These are phyloP conservation scores for Rhizoclosmatium sp. DNA, from an alignment of 192 early-diverging fungal genomes.

Conservation along the genomic window DNA sequence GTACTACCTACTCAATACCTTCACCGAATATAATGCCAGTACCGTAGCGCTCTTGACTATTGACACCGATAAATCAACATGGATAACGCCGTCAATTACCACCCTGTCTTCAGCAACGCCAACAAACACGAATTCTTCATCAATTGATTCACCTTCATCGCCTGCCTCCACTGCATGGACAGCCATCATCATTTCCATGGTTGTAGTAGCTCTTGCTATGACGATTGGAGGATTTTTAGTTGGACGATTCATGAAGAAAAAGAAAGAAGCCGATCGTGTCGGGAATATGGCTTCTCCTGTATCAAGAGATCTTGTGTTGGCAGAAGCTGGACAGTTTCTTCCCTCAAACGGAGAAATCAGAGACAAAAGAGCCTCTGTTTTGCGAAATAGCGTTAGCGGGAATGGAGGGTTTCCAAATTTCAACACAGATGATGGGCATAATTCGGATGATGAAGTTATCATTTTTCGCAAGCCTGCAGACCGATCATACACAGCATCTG, in stretches of 20 bases:
- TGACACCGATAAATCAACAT: constrained; percentile 6
- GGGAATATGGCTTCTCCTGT: not conserved
- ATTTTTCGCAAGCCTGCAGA: not conserved
- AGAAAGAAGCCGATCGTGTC: not conserved
- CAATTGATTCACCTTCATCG: no score
- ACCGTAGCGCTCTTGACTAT: constrained; percentile 7
- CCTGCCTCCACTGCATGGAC: not conserved
- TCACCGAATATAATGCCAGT: constrained; percentile 15
- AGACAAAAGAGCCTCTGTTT: no score
- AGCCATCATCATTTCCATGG: constrained; percentile 11
- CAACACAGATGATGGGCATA: not conserved
- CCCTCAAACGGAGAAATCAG: not conserved
- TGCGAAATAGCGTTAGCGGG: not conserved
- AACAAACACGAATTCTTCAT: not conserved
- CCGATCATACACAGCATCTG: not conserved
- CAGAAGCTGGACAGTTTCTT: not conserved
- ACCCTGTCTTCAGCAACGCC: not conserved
- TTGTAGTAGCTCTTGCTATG: not conserved
- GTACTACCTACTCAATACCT: not conserved
- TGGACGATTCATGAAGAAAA: constrained; percentile 6
- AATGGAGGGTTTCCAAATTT: not conserved
- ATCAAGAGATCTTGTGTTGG: not conserved
- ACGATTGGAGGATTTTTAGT: not conserved
- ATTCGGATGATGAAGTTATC: constrained; percentile 28
- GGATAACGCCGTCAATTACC: not conserved